Evolutionary conservation across 352 stramenopile genomes (phyloP).

Genomic region (Phytophthora tentaculata): DNA sequence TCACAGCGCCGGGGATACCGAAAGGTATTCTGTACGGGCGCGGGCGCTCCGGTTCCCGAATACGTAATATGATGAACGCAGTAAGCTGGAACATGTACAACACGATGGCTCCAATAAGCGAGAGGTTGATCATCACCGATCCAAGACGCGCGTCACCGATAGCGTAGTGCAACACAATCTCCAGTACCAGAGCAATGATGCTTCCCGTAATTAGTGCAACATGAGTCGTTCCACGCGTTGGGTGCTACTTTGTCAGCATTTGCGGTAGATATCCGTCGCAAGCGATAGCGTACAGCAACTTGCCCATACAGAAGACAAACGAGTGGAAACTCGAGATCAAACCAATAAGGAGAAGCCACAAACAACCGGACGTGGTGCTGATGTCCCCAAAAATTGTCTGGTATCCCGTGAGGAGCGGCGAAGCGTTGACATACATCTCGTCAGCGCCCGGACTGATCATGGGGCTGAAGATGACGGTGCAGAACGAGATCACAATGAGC

Average conservation of each 20-base stretch:
- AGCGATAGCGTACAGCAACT: slow-evolving; percentile 63
- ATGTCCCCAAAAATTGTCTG: slow-evolving; percentile 67
- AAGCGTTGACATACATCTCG: slow-evolving; percentile 48
- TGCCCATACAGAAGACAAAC: slow-evolving; percentile 78
- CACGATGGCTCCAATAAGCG: slow-evolving; percentile 63
- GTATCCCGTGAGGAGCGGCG: slow-evolving; percentile 60
- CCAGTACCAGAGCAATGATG: slow-evolving; percentile 43
- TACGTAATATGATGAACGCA: slow-evolving; percentile 62
- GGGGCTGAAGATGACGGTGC: slow-evolving; percentile 67
- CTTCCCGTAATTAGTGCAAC: slow-evolving; percentile 51
- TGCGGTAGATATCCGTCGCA: slow-evolving; percentile 63
- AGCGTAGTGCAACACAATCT: slow-evolving; percentile 54
- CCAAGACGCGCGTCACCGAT: slow-evolving; percentile 62
- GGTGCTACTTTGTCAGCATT: slow-evolving; percentile 56
- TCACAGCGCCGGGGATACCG: slow-evolving; percentile 47
- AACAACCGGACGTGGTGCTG: slow-evolving; percentile 57
- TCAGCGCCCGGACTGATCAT: slow-evolving; percentile 58
- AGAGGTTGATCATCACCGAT: slow-evolving; percentile 67
- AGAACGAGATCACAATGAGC: slow-evolving; percentile 61
- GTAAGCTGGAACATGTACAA: slow-evolving; percentile 68
- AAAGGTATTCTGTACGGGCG: slow-evolving; percentile 64
- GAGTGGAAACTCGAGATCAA: slow-evolving; percentile 72
- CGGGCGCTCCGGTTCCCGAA: slow-evolving; percentile 51
- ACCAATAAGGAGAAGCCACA: slow-evolving; percentile 65
- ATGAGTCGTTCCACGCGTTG: slow-evolving; percentile 50